Evolutionary conservation across 345 rosid species (phyloP).

Genomic region (Sonneratia alba): DNA sequence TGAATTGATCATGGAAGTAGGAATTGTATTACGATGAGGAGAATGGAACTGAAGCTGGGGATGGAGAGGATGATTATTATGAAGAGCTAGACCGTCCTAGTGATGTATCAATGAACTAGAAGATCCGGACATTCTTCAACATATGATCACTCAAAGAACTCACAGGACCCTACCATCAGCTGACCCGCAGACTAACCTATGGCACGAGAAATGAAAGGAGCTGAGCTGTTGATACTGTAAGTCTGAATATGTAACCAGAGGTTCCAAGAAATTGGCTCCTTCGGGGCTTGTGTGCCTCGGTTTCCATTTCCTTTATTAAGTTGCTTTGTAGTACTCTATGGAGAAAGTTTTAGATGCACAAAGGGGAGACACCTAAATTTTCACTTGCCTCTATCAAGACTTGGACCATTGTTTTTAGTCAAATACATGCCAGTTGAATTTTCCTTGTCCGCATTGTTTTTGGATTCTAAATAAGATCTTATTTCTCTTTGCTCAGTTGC

Average conservation of each 20-base stretch:
- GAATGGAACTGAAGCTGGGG: conserved; percentile 37
- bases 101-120: conserved; percentile 56
- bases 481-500: not conserved
- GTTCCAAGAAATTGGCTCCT: not conserved
- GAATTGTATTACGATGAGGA: conserved; percentile 34
- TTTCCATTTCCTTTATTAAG: not conserved
- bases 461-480: not conserved
- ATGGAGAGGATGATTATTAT: conserved; percentile 30
- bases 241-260: not conserved
- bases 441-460: not conserved
- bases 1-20: conserved; percentile 17
- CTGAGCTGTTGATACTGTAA: not conserved
- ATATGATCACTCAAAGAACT: conserved; percentile 19
- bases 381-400: not conserved
- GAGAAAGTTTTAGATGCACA: not conserved
- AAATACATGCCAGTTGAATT: not conserved
- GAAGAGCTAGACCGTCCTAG: conserved; percentile 45
- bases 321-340: not conserved
- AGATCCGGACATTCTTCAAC: conserved; percentile 75
- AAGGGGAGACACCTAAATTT: not conserved
- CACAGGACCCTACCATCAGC: not conserved
- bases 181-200: not conserved
- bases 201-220: not conserved
- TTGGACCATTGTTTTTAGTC: not conserved
- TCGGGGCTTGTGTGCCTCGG: not conserved